Conservation (phyloP, 2,329 filamentous ascomycete species). For the Epichloe elymi region DNA sequence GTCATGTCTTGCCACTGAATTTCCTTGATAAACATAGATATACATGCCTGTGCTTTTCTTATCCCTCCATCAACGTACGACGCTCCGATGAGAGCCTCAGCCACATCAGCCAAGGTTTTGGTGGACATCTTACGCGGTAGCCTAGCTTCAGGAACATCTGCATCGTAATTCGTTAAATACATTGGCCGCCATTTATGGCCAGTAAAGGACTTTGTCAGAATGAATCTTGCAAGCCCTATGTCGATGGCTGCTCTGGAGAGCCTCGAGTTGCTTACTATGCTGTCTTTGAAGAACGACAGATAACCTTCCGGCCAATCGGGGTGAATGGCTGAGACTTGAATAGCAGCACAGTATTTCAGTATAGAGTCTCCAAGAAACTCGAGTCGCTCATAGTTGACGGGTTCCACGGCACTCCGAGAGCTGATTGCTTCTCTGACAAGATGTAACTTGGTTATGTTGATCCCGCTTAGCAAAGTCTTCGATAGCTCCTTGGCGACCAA, state of each 20-base stretch:
- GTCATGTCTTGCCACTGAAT: conserved; percentile 38
- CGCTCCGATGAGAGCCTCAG: conserved; percentile 74
- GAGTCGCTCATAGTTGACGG: conserved; percentile 63
- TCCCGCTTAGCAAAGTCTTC: conserved; percentile 15
- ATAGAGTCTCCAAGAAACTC: conserved; percentile 82
- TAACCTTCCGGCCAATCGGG: conserved; percentile 64
- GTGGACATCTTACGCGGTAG: conserved; percentile 40
- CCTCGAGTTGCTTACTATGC: conserved; percentile 61
- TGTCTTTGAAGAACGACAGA: conserved; percentile 54
- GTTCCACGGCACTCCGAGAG: conserved; percentile 44
- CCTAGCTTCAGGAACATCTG: not conserved
- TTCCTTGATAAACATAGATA: conserved; percentile 53
- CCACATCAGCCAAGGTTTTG: conserved; percentile 75
- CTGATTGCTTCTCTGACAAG: conserved; percentile 58
- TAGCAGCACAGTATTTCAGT: conserved; percentile 59
- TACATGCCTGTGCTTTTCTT: conserved; percentile 46
- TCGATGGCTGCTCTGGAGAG: conserved; percentile 52
- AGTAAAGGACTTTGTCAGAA: conserved; percentile 55
- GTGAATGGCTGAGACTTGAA: conserved; percentile 48
- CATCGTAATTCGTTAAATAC: conserved; percentile 32
- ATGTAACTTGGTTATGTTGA: conserved; percentile 39
- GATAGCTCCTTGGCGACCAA: conserved; percentile 49
- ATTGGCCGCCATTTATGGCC: conserved; percentile 59
- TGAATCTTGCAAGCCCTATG: conserved; percentile 56
- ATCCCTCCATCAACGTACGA: conserved; percentile 58